phyloP scores from a whole-genome alignment of 495 filamentous ascomycete species.

The Friedmanniomyces endolithicus region DNA sequence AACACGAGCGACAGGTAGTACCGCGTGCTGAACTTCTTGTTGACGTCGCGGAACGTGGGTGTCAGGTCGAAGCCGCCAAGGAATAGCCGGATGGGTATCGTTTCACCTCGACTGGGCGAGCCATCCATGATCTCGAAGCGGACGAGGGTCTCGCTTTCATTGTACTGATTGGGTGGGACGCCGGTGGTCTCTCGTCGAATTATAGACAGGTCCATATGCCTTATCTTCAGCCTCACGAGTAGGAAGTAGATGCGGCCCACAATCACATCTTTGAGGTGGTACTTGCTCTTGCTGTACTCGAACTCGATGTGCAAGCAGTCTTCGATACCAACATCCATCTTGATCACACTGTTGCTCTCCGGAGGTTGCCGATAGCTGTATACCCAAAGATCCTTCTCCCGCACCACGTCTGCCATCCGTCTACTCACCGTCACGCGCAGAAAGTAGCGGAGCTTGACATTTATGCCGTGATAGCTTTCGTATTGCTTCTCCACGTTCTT shows the following conservation, averaged over 20 bases:
- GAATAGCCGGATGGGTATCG: constrained; percentile 95
- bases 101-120: constrained; percentile 76
- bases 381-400: constrained; percentile 99
- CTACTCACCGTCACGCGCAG: constrained; percentile 91
- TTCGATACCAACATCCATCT: constrained; percentile 99
- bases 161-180: constrained; percentile 98
- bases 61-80: constrained; percentile 96
- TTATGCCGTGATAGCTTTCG: constrained; percentile 99
- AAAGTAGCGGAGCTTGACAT: constrained; percentile 97
- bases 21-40: constrained; percentile 98
- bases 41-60: constrained; percentile 97
- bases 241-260: constrained; percentile 98
- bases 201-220: constrained; percentile 98
- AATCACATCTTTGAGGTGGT: constrained; percentile 98
- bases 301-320: constrained; percentile 99
- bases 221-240: constrained; percentile 95
- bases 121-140: constrained; percentile 99
- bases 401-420: constrained; percentile 92
- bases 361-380: constrained; percentile 98
- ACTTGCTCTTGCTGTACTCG: constrained; percentile 97
- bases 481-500: constrained; percentile 99
- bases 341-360: constrained; percentile 95
- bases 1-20: constrained; percentile 90
- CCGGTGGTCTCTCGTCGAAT: constrained; percentile 95
- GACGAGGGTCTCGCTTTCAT: constrained; percentile 96